These are phyloP conservation scores for Ophiostoma novo-ulmi DNA, from an alignment of 2,329 filamentous ascomycete species.

Conservation along the genomic window DNA sequence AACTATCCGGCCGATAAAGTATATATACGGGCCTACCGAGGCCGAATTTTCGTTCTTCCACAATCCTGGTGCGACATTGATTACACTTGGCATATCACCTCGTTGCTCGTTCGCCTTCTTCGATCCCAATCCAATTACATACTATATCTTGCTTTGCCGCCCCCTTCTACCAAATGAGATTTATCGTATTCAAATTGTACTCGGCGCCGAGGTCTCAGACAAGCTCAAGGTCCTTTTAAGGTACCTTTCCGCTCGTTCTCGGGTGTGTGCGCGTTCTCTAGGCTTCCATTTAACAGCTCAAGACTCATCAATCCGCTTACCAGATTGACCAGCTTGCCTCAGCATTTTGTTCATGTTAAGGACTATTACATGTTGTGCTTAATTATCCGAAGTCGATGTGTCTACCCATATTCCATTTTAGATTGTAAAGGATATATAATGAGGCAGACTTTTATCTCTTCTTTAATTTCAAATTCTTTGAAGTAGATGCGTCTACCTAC, in stretches of 20 bases:
- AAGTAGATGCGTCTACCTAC: too few relatives aligned
- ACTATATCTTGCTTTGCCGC: neutral
- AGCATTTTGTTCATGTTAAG: neutral
- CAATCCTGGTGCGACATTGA: neutral
- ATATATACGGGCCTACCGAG: neutral
- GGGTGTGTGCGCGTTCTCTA: neutral
- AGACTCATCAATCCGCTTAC: neutral
- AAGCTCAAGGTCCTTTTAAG: too few relatives aligned
- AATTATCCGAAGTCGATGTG: neutral
- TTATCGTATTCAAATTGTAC: neutral
- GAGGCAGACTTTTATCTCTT: too few relatives aligned
- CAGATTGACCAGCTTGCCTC: neutral
- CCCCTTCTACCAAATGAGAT: neutral
- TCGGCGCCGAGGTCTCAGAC: too few relatives aligned
- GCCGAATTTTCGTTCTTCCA: neutral
- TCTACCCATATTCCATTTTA: neutral
- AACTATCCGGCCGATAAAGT: neutral
- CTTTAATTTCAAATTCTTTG: too few relatives aligned
- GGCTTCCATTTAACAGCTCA: neutral
- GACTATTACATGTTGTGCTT: neutral
- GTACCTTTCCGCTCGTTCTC: neutral
- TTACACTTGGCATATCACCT: neutral
- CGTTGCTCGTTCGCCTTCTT: neutral
- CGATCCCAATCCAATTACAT: neutral
- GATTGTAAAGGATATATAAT: too few relatives aligned